These are phyloP conservation scores for Debaryomyces sp. DNA, from an alignment of 1,139 yeast species.

Conservation along the genomic window DNA sequence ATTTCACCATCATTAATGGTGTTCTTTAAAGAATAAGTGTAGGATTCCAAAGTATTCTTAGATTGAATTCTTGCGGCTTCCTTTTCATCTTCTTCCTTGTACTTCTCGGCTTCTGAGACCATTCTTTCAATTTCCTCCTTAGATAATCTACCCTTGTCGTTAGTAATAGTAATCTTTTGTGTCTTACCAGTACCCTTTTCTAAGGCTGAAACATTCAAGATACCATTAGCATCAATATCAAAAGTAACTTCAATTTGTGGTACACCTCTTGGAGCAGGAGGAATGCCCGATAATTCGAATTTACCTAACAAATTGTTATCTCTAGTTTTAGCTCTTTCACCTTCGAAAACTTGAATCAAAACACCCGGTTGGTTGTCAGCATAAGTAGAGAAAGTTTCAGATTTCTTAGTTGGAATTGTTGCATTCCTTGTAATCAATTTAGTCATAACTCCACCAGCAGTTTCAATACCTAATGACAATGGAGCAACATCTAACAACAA, in stretches of 20 bases:
- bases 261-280: constrained; percentile 98
- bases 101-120: constrained; percentile 49
- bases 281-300: constrained; percentile 91
- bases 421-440: constrained; percentile 95
- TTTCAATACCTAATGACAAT: constrained; percentile 91
- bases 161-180: constrained; percentile 43
- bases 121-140: constrained; percentile 53
- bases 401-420: constrained; percentile 93
- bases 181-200: constrained; percentile 89
- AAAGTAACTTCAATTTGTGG: constrained; percentile 96
- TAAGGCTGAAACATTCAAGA: constrained; percentile 86
- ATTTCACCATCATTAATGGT: constrained; percentile 48
- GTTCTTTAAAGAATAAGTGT: constrained; percentile 82
- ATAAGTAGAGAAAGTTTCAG: constrained; percentile 93
- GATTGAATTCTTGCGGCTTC: constrained; percentile 49
- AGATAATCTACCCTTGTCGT: constrained; percentile 53
- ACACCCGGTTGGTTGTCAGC: constrained; percentile 98
- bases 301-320: constrained; percentile 94
- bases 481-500: constrained; percentile 97
- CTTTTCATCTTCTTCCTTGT: constrained; percentile 41
- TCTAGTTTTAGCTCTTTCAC: constrained; percentile 94
- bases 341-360: constrained; percentile 91
- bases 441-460: constrained; percentile 97
- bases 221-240: constrained; percentile 92
- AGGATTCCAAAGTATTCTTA: constrained; percentile 86